These are phyloP conservation scores for Malus hybrid DNA, from an alignment of 331 rosid genomes.

Conservation along the genomic window DNA sequence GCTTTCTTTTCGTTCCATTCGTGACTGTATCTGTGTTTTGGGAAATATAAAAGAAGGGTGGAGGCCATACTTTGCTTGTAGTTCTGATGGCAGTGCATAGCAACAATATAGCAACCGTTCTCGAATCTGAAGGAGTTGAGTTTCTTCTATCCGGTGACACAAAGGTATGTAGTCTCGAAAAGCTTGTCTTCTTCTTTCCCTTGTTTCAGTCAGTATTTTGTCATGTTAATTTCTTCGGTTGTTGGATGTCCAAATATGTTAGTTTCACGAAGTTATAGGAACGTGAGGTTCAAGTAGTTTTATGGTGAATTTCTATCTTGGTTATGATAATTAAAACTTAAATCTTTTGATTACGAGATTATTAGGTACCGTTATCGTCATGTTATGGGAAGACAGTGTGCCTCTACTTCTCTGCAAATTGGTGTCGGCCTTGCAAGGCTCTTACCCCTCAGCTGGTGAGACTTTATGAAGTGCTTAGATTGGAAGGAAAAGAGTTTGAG, in stretches of 20 bases:
- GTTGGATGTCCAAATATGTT: not conserved
- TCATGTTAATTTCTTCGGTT: not conserved
- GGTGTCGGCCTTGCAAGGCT: slow-evolving; percentile 91
- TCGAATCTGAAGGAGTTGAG: slow-evolving; percentile 67
- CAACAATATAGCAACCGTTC: slow-evolving; percentile 33
- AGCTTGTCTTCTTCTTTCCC: not conserved
- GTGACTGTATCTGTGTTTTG: not conserved
- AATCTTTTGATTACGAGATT: slow-evolving; percentile 18
- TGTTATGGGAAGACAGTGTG: slow-evolving; percentile 67
- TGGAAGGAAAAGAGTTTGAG: slow-evolving; percentile 47
- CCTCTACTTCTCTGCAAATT: slow-evolving; percentile 77
- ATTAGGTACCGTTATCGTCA: slow-evolving; percentile 63
- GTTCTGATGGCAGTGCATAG: slow-evolving; percentile 49
- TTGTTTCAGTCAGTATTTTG: not conserved
- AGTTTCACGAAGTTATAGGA: not conserved
- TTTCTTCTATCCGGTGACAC: slow-evolving; percentile 66
- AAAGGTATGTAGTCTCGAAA: slow-evolving; percentile 35
- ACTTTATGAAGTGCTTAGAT: slow-evolving; percentile 47
- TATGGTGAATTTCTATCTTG: not conserved
- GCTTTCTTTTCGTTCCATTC: not conserved
- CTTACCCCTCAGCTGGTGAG: slow-evolving; percentile 60
- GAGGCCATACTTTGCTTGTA: slow-evolving; percentile 21
- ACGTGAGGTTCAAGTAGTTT: not conserved
- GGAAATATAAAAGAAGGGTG: slow-evolving; percentile 8
- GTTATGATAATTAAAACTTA: not conserved